These are phyloP conservation scores for Pyrenophora teres DNA, from an alignment of 2,329 filamentous ascomycete species.

Conservation along the genomic window DNA sequence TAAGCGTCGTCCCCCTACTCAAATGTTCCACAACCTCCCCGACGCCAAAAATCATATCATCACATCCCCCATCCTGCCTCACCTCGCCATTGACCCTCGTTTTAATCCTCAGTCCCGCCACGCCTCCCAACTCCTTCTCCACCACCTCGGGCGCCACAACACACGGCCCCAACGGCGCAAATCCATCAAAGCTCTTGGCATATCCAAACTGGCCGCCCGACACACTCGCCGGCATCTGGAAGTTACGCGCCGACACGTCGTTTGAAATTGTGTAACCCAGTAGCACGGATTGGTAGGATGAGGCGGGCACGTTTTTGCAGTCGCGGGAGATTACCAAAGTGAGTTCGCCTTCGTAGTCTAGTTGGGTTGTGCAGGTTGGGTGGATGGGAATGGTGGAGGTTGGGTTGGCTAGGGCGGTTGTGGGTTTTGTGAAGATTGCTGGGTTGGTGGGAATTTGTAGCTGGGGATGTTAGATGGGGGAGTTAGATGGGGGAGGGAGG, in stretches of 20 bases:
- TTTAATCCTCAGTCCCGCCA: slow-evolving; percentile 29
- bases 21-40: slow-evolving; percentile 52
- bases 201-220: slow-evolving; percentile 49
- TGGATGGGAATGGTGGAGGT: slow-evolving; percentile 39
- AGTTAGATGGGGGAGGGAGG: neutral
- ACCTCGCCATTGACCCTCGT: slow-evolving; percentile 53
- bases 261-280: slow-evolving; percentile 68
- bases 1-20: slow-evolving; percentile 53
- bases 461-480: slow-evolving; percentile 6
- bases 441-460: slow-evolving; percentile 38
- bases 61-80: slow-evolving; percentile 50
- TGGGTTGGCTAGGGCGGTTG: slow-evolving; percentile 43
- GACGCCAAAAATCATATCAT: slow-evolving; percentile 56
- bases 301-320: slow-evolving; percentile 52
- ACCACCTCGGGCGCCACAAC: slow-evolving; percentile 43
- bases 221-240: slow-evolving; percentile 49
- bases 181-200: slow-evolving; percentile 53
- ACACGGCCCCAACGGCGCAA: slow-evolving; percentile 52
- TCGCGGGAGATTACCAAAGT: slow-evolving; percentile 41
- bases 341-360: slow-evolving; percentile 49
- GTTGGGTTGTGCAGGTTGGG: slow-evolving; percentile 34
- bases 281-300: slow-evolving; percentile 63
- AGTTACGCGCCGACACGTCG: slow-evolving; percentile 65
- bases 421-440: slow-evolving; percentile 45
- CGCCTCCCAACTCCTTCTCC: too few species aligned